phyloP scores from a whole-genome alignment of 495 filamentous ascomycete genomes.

The Penicillium arizonense region DNA sequence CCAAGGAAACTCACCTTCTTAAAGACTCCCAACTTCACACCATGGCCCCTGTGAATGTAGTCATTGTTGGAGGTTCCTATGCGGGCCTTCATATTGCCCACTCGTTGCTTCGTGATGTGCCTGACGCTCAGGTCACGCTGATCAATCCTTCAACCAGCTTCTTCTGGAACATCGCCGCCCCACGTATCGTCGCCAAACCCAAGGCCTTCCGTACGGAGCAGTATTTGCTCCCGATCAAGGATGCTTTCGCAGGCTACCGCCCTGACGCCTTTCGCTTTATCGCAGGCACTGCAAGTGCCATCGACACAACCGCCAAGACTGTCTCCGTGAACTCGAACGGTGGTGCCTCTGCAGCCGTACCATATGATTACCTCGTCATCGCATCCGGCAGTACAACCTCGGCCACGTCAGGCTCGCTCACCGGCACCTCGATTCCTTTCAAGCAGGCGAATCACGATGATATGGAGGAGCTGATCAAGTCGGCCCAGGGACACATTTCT shows the following conservation, averaged over 20 bases:
- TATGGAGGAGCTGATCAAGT: slow-evolving; percentile 40
- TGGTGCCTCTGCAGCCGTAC: slow-evolving; percentile 28
- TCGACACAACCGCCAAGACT: slow-evolving; percentile 45
- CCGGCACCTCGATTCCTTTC: slow-evolving; percentile 49
- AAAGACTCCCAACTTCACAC: not conserved
- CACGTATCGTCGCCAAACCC: slow-evolving; percentile 45
- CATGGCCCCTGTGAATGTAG: slow-evolving; percentile 35
- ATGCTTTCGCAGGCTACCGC: slow-evolving; percentile 51
- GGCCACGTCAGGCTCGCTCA: slow-evolving; percentile 32
- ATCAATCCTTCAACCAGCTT: slow-evolving; percentile 53
- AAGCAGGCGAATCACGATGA: slow-evolving; percentile 45
- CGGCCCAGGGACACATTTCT: slow-evolving; percentile 45
- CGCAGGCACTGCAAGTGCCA: slow-evolving; percentile 46
- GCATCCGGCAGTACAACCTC: slow-evolving; percentile 49
- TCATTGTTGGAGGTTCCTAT: slow-evolving; percentile 64
- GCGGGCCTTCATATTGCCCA: slow-evolving; percentile 61
- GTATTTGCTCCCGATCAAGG: slow-evolving; percentile 48
- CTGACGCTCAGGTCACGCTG: slow-evolving; percentile 50
- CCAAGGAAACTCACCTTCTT: not conserved
- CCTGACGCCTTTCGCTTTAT: slow-evolving; percentile 53
- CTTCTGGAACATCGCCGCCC: slow-evolving; percentile 53
- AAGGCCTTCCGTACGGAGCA: slow-evolving; percentile 39
- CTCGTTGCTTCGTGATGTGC: slow-evolving; percentile 52
- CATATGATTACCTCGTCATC: slow-evolving; percentile 57
- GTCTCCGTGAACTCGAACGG: slow-evolving; percentile 35